Base-by-base conservation (phyloP, 2,329 filamentous ascomycete genomes). In the Aspergillus tubingensis region DNA sequence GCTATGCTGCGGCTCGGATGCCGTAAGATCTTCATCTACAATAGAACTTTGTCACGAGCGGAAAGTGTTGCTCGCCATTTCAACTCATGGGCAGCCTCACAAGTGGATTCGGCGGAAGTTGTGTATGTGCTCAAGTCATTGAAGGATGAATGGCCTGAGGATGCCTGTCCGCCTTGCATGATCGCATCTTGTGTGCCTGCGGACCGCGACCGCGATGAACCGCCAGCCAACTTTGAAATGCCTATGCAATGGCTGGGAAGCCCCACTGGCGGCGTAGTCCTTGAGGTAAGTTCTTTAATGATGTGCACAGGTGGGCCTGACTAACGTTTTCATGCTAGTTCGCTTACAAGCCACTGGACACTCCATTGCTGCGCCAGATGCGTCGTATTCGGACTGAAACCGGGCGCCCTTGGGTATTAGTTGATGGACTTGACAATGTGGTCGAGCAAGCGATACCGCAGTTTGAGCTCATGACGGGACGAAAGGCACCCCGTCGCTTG, bases 391-490 rank as follows among this genome's bases (percentile, higher is more conserved):
- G 19, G 78, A 86, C 58, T 79, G 83, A 64, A 83, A 90, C 43
- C 5, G 71, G 71, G 6, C 70, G 70, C 36, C 76, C 74, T 6
- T 93, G 90, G 90, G 87, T 92, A 0, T 82, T 90, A 17, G 85
- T 92, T 74, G 89, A 92, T 68, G 90, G 90, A 0, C 78, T 93
- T 11, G 90, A 93, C 67, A 82, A 92, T 50, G 75, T 94, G 13
- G 89, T 89, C 0, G 91, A 93, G 72, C 90, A 93, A 71, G 91
- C 88, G 0, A 91, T 91, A 74, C 90, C 90, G 1, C 90, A 93
- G 68, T 94, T 93, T 69, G 91, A 94, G 74, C 76, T 93, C 2
- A 91, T 93, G 72, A 92, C 90, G 0, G 90, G 90, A 0, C 81
- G 89, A 50, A 84, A 88, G 72, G 89, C 89, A 15, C 90, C 90